Evolutionary conservation across 192 early-diverging fungal genomes (phyloP), one percentile per base, ranked within the genome.

Genomic region (Backusella circina): DNA sequence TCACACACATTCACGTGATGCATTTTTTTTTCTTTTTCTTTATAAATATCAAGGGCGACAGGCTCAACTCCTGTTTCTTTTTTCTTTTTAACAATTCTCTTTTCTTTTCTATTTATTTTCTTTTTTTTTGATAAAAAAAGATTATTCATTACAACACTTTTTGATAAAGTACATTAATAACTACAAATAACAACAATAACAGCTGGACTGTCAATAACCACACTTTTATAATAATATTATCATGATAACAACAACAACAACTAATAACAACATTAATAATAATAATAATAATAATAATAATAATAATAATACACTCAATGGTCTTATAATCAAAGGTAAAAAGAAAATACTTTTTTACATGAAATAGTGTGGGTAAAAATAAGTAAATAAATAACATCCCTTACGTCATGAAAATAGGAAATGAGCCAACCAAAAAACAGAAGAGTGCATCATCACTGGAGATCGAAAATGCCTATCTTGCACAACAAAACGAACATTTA

Each of bases 401-500:
- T 23, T 57, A 57, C 51, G 51, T 57, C 51, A 57, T 57, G 2
- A 8, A 26, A 26, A 67, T 12, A 67, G 33, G 18, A 67, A 67
- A 67, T 16, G 32, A 32, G 32, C 31, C 33, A 67, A 35, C 31
- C 35, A 67, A 12, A 35, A 67, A 75, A 47, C 61, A 35, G 12
- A 67, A 75, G 66, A 73, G 71, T 37, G 33, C 18, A 15, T 28
- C 2, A 26, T 71, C 61, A 36, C 35, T 80, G 35, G 79, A 80
- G 44, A 57, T 80, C 36, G 75, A 80, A 44, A 73, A 80, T 68
- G 75, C 71, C 18, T 80, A 73, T 67, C 39, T 80, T 13, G 54
- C 65, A 26, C 75, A 80, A 47, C 79, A 80, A 70, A 80, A 80
- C 67, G 31, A 35, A 37, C 79, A 76, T 18, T 36, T 80, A 15